A percentile compares a stretch with the other conserved stretches of the same genome.
Evolutionary conservation across 352 stramenopile species (phyloP).

Genomic region (Phytopythium helicoides): DNA sequence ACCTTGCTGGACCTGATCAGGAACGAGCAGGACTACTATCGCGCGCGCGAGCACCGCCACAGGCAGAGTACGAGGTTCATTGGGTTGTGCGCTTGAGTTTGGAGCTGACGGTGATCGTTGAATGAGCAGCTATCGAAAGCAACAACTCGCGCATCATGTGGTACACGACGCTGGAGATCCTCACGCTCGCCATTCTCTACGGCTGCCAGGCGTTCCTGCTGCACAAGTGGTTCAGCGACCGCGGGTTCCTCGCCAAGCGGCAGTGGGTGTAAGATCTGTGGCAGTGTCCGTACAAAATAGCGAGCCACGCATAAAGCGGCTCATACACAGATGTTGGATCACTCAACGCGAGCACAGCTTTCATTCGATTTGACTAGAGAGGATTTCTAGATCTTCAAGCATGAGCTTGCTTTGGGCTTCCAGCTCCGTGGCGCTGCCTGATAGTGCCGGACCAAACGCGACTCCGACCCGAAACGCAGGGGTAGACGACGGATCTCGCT

Average conservation of each 20-base stretch:
- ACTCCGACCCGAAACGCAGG: constrained; percentile 19
- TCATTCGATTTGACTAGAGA: constrained; percentile 11
- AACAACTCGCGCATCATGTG: constrained; percentile 78
- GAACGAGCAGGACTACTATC: constrained; percentile 81
- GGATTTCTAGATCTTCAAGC: constrained; percentile 31
- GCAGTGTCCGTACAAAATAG: background rate
- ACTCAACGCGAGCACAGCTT: background rate
- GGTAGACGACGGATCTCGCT: background rate
- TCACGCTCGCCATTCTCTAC: constrained; percentile 67
- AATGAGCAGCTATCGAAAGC: constrained; percentile 57
- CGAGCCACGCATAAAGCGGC: no score
- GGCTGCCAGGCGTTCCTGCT: constrained; percentile 70
- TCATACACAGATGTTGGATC: no score
- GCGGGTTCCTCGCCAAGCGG: constrained; percentile 62
- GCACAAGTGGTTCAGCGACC: constrained; percentile 85
- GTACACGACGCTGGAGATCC: constrained; percentile 75
- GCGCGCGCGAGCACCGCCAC: constrained; percentile 61
- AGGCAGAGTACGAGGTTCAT: constrained; percentile 52
- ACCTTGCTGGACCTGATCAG: constrained; percentile 68
- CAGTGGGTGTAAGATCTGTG: constrained; percentile 52
- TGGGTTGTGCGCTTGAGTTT: no score
- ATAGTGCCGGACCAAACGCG: constrained; percentile 6
- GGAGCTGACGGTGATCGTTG: background rate
- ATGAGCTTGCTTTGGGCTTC: constrained; percentile 23
- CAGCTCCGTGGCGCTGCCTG: constrained; percentile 10